These are phyloP conservation scores for Malassezia sympodialis DNA, from an alignment of 1,284 basidiomycete genomes.

Conservation along the genomic window DNA sequence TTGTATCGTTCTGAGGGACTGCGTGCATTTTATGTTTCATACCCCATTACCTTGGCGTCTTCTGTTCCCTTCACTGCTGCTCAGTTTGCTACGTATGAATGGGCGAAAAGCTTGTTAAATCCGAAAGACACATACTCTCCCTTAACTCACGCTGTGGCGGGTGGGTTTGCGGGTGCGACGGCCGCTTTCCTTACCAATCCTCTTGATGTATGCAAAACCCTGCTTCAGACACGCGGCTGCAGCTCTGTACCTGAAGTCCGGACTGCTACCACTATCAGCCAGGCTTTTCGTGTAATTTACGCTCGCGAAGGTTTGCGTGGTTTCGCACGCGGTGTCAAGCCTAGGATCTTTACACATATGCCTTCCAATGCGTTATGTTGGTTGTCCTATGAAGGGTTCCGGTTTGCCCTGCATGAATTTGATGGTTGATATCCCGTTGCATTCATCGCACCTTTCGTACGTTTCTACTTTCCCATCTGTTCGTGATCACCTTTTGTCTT, in stretches of 20 bases:
- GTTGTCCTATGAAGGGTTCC: conserved; percentile 54
- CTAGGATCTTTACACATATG: conserved; percentile 87
- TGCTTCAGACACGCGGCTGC: conserved; percentile 84
- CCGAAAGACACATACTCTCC: conserved; percentile 80
- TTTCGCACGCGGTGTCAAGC: conserved; percentile 75
- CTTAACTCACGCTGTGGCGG: conserved; percentile 75
- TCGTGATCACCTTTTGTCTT: neutral
- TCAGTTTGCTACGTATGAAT: conserved; percentile 94
- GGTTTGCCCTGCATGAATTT: conserved; percentile 20
- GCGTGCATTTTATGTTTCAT: conserved; percentile 90
- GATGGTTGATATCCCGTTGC: neutral
- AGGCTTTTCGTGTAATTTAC: conserved; percentile 83
- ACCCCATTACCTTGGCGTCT: conserved; percentile 88
- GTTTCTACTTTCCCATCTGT: neutral
- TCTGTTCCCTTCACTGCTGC: conserved; percentile 96
- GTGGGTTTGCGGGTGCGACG: conserved; percentile 82
- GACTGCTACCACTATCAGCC: conserved; percentile 69
- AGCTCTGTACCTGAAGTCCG: conserved; percentile 73
- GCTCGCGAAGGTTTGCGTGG: conserved; percentile 72
- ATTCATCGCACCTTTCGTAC: neutral
- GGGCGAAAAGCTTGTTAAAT: conserved; percentile 77
- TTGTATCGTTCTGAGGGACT: conserved; percentile 81
- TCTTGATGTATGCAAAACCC: conserved; percentile 94
- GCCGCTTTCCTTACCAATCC: conserved; percentile 94
- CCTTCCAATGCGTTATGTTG: conserved; percentile 95